Percentiles rank a stretch among this genome's conserved stretches.
These are phyloP conservation scores for Xylaria hypoxylon DNA, from an alignment of 2,329 filamentous ascomycete genomes.

Conservation along the genomic window DNA sequence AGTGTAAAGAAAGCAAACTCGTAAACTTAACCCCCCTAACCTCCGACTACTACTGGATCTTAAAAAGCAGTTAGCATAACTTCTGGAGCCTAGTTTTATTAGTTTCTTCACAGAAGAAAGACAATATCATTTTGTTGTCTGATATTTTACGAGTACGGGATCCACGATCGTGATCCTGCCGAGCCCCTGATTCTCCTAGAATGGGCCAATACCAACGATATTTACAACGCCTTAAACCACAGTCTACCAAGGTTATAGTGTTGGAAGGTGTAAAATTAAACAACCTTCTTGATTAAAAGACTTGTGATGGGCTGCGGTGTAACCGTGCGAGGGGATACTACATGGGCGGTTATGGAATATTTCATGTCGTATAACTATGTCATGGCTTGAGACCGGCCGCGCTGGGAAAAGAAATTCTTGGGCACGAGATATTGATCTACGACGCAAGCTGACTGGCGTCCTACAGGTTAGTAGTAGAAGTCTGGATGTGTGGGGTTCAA, in stretches of 20 bases:
- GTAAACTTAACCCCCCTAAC: neutral
- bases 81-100: neutral
- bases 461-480: neutral
- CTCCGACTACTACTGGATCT: neutral
- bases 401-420: neutral
- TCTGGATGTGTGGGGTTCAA: neutral
- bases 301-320: conserved; percentile 15
- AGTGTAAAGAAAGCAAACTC: no score
- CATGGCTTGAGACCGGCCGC: neutral
- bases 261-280: neutral
- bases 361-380: neutral
- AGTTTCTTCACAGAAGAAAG: neutral
- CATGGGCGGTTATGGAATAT: neutral
- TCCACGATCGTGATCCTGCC: neutral
- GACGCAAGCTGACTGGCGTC: neutral
- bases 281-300: neutral
- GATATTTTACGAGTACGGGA: neutral
- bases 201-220: neutral
- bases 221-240: neutral
- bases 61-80: neutral
- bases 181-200: neutral
- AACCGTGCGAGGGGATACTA: conserved; percentile 4
- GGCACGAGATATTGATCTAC: neutral
- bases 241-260: neutral
- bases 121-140: neutral